These are phyloP conservation scores for Crassisporium funariophilum DNA, from an alignment of 768 basidiomycete species.

Conservation along the genomic window DNA sequence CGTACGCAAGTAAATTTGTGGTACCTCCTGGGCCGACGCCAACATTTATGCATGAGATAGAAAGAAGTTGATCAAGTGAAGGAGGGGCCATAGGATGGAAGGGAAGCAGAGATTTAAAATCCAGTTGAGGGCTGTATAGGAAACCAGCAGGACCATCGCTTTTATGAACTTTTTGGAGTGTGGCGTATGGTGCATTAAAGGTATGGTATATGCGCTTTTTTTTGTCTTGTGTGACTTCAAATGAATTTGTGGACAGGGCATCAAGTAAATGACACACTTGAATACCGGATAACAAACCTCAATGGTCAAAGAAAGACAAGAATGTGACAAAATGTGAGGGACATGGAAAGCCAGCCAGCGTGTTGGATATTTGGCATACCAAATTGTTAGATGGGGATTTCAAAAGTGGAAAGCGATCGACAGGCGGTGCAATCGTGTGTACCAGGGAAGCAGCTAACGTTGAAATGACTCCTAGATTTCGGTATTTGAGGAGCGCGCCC, in stretches of 20 bases:
- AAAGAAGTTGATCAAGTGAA: slow-evolving; percentile 49
- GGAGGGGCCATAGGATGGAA: slow-evolving; percentile 36
- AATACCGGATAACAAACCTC: slow-evolving; percentile 18
- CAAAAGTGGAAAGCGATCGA: slow-evolving; percentile 18
- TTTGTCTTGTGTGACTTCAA: slow-evolving; percentile 20
- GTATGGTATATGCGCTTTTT: slow-evolving; percentile 13
- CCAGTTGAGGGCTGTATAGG: slow-evolving; percentile 4
- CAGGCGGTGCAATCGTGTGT: slow-evolving; percentile 21
- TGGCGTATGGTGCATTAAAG: slow-evolving; percentile 18
- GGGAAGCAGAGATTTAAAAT: slow-evolving; percentile 17
- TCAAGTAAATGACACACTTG: slow-evolving; percentile 23
- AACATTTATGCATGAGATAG: slow-evolving; percentile 68
- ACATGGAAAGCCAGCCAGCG: slow-evolving; percentile 9
- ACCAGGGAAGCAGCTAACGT: slow-evolving; percentile 9
- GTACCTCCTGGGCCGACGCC: slow-evolving; percentile 82
- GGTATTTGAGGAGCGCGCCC: no score
- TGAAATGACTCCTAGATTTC: slow-evolving; percentile 5
- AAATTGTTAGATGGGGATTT: slow-evolving; percentile 13
- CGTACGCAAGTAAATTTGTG: slow-evolving; percentile 82
- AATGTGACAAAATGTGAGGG: slow-evolving; percentile 13
- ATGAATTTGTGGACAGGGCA: slow-evolving; percentile 19
- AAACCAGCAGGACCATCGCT: slow-evolving; percentile 1
- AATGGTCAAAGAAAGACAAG: slow-evolving; percentile 13
- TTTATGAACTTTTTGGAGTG: slow-evolving; percentile 23
- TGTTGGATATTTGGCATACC: slow-evolving; percentile 11